Base-by-base conservation (phyloP, 768 basidiomycete species). In the Trametes coccinea region DNA sequence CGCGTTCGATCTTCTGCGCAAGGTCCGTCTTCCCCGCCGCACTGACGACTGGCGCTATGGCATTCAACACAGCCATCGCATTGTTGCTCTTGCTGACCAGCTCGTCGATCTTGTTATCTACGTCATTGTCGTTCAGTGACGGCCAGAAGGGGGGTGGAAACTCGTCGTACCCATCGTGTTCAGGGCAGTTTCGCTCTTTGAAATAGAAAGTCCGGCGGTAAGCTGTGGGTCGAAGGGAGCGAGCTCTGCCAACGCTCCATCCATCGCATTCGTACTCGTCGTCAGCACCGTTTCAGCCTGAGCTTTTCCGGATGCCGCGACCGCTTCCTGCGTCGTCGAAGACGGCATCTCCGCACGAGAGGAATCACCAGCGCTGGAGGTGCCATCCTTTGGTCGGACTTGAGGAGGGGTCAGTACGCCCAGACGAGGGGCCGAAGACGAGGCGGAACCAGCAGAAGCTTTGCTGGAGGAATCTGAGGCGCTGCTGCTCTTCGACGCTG, bases 1-100 rank as follows among this genome's bases (percentile, higher is more conserved):
- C 65, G 13, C 43, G 55, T 44, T 66, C 52, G 44, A 69, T 63
- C 30, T 46, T 53, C 51, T 59, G 49, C 13, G 29, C 49, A 30
- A 59, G 29, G 10, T 59, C 57, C 14, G 41, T 33, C 30, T 55
- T 40, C 29, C 45, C 53, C 2, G 45, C 8, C 5, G 53, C 27
- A 13, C 22, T 41, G 27, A n/a, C n/a, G 10, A 16, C 53, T 9
- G 43, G 53, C 0, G 22, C 10, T 30, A 22, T 29, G 16, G 39
- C 34, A 29, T 55, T 34, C 17, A 55, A 13, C 8, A 45, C 29
- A 5, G 29, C 7, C 53, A 55, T 55, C 14, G 43, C 29, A 10
- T 27, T 14, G 29, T 45, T 33, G 27, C 40, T 17, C 17, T 45
- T 4, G 45, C 6, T 13, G 5, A 29, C 30, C 2, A 31, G 13